These are phyloP conservation scores for Lecanoromycetidae sp. DNA, from an alignment of 2,329 filamentous ascomycete genomes.

Conservation along the genomic window DNA sequence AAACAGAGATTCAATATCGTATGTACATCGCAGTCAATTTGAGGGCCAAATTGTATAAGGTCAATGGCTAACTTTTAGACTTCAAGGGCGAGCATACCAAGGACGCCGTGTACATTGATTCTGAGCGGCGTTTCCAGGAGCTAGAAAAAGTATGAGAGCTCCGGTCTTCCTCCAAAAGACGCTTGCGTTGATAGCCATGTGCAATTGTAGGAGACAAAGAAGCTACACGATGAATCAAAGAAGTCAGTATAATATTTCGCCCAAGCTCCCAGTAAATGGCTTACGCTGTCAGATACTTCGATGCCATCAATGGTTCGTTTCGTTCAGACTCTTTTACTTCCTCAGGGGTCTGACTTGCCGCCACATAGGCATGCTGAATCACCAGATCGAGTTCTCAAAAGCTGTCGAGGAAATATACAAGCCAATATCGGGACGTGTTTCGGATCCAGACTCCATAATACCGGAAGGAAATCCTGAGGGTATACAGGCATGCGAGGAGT, in stretches of 20 bases:
- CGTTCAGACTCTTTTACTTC: not conserved
- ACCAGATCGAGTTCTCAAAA: constrained; percentile 97
- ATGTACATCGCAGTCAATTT: constrained; percentile 22
- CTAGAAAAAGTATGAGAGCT: constrained; percentile 50
- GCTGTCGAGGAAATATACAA: constrained; percentile 96
- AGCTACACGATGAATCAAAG: constrained; percentile 88
- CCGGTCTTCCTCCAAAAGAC: not conserved
- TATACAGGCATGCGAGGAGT: constrained; percentile 91
- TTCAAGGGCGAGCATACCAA: constrained; percentile 74
- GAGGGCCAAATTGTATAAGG: not conserved
- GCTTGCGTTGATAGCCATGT: constrained; percentile 12
- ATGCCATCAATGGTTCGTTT: constrained; percentile 71
- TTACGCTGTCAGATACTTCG: constrained; percentile 53
- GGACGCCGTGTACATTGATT: constrained; percentile 86
- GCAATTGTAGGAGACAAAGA: constrained; percentile 65
- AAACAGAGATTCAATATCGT: constrained; percentile 82
- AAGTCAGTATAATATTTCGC: constrained; percentile 41
- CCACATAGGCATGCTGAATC: constrained; percentile 65
- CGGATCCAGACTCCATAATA: constrained; percentile 73
- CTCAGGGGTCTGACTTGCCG: not conserved
- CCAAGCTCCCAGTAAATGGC: not conserved
- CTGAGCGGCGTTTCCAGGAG: constrained; percentile 86
- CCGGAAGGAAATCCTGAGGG: constrained; percentile 83
- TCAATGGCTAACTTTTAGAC: constrained; percentile 4
- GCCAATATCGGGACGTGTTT: constrained; percentile 89